These are phyloP conservation scores for Jacaranda mimosifolia DNA, from an alignment of 257 asterid species.

Conservation along the genomic window DNA sequence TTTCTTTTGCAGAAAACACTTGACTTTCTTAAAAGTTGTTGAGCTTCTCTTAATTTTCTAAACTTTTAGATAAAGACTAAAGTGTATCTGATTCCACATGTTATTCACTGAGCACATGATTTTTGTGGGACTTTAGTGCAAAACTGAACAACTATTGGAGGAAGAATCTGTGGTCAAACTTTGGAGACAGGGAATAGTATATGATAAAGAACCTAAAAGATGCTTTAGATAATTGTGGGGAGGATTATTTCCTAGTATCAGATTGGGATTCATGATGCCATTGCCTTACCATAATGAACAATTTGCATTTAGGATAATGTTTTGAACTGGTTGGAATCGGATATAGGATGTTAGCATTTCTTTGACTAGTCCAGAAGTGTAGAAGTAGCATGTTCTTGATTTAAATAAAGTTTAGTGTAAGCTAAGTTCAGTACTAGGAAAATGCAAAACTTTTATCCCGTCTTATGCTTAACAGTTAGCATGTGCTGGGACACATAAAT, in stretches of 20 bases:
- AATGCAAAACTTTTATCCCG: neutral
- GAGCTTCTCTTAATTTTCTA: conserved; percentile 14
- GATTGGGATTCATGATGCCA: conserved; percentile 28
- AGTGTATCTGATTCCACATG: conserved; percentile 10
- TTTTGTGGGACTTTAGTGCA: neutral
- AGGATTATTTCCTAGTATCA: conserved; percentile 32
- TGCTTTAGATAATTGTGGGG: conserved; percentile 37
- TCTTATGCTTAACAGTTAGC: neutral
- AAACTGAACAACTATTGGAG: conserved; percentile 20
- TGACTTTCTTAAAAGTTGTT: conserved; percentile 1
- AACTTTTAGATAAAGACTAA: neutral
- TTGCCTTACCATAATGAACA: conserved; percentile 30
- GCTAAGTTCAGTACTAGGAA: conserved; percentile 10
- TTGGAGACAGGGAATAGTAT: conserved; percentile 29
- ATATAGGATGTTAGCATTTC: neutral
- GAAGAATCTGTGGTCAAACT: conserved; percentile 39
- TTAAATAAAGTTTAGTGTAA: conserved; percentile 6
- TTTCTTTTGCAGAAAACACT: conserved; percentile 22
- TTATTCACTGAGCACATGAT: conserved; percentile 18
- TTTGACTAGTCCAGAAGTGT: conserved; percentile 11
- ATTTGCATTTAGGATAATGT: conserved; percentile 34
- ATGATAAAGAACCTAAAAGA: conserved; percentile 28
- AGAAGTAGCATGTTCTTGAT: neutral
- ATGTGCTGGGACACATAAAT: neutral
- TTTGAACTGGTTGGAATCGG: conserved; percentile 32